phyloP scores from a whole-genome alignment of 2,329 filamentous ascomycete species.

The Claviceps quebecensis region DNA sequence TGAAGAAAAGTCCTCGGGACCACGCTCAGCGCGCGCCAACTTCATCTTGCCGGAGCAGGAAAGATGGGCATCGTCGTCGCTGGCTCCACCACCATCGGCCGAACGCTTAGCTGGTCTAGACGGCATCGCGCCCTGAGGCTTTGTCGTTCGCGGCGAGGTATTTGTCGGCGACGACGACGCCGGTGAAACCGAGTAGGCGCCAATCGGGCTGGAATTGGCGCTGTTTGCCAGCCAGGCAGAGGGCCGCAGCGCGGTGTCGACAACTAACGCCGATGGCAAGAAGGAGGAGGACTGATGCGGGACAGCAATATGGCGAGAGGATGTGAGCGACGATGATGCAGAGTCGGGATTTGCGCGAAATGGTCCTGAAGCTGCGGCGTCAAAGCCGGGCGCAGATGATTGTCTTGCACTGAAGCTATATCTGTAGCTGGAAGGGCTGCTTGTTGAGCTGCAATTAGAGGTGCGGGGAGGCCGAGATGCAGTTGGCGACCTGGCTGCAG shows the following conservation, averaged over 20 bases:
- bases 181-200: constrained; percentile 5
- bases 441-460: background rate
- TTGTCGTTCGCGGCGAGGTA: constrained; percentile 5
- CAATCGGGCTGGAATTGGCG: constrained; percentile 7
- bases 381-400: background rate
- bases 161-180: constrained; percentile 6
- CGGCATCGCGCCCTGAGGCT: constrained; percentile 7
- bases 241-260: background rate
- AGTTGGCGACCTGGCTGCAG: background rate
- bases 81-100: constrained; percentile 18
- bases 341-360: background rate
- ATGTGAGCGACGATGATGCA: background rate
- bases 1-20: constrained; percentile 37
- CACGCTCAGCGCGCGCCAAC: constrained; percentile 33
- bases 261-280: background rate
- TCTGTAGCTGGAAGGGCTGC: constrained; percentile 1
- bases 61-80: constrained; percentile 17
- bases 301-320: background rate
- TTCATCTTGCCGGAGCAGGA: constrained; percentile 26
- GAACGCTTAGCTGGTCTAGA: constrained; percentile 21
- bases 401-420: constrained; percentile 1
- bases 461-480: constrained; percentile 1
- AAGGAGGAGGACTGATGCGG: background rate
- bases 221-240: background rate
- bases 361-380: background rate